Evolutionary conservation across 164 flowering plant genomes (phyloP), one percentile per base, ranked within the genome.

Genomic region (Nelumbo lutea): DNA sequence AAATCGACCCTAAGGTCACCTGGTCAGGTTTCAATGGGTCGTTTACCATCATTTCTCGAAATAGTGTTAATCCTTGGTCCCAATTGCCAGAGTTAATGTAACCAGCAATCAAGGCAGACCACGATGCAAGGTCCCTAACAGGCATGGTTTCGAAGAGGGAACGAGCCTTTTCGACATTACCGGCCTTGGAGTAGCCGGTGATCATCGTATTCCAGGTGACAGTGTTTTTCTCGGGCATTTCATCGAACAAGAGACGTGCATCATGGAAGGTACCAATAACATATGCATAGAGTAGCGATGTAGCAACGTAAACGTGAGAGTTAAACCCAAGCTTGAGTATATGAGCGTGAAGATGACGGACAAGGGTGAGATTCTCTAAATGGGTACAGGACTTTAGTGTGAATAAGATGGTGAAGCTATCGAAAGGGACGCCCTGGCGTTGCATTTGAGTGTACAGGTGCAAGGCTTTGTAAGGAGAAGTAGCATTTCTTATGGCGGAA

Each of bases 141-240:
- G 86, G 86, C 87, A 83, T 86, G 48, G 56, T 48, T 11, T 84
- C 84, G 69, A 90, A 90, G 1, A 85, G 42, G 9, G 2, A 8
- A 13, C 78, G 73, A 0, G 92, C 96, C 3, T 48, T 62, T 9
- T 72, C 57, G 1, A 82, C 43, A 55, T 80, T 70, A 2, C 88
- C 86, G 2, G 6, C 44, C 68, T 75, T 83, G 0, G 83, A 82
- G 73, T 69, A 80, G 7, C 86, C 88, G 0, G 85, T 70, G 47
- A 88, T 78, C 87, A 90, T 85, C 0, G 85, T 77, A 57, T 88
- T 87, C 88, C 90, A 90, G 0, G 90, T 83, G 42, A 84, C 85
- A 0, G 78, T 62, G 55, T 79, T 88, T 69, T 79, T 75, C 1
- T 72, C 63, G 15, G 87, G 88, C 83, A 85, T 81, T 87, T 85